phyloP scores from a whole-genome alignment of 2,329 filamentous ascomycete species.

The Pseudogymnoascus sp. region DNA sequence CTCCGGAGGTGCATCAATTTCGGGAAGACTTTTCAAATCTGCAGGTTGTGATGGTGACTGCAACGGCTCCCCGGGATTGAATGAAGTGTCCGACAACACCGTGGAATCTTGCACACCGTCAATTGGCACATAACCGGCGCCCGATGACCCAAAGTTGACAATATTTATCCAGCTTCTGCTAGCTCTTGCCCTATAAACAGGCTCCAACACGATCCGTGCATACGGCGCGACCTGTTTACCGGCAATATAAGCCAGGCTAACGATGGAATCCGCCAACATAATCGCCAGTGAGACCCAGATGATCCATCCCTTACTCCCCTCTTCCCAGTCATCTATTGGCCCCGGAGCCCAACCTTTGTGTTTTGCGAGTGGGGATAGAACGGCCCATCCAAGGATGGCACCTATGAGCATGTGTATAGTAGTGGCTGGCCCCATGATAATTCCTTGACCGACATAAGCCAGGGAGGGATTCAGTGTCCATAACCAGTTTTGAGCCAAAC shows the following conservation, averaged over 20 bases:
- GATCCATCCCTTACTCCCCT: constrained; percentile 95
- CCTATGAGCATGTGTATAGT: constrained; percentile 94
- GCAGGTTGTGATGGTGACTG: background rate
- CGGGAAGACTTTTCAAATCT: constrained; percentile 24
- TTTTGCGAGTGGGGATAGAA: constrained; percentile 86
- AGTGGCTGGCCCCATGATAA: constrained; percentile 96
- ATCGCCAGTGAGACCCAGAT: constrained; percentile 94
- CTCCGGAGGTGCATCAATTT: constrained; percentile 73
- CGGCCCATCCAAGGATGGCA: constrained; percentile 80
- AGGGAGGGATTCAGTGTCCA: constrained; percentile 96
- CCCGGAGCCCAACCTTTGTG: constrained; percentile 82
- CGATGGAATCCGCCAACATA: constrained; percentile 88
- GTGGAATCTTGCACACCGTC: constrained; percentile 14
- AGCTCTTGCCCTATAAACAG: constrained; percentile 19
- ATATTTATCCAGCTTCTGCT: constrained; percentile 26
- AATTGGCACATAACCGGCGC: constrained; percentile 24
- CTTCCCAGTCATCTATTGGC: constrained; percentile 79
- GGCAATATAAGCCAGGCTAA: constrained; percentile 77
- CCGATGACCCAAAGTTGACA: constrained; percentile 14
- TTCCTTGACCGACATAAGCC: constrained; percentile 95
- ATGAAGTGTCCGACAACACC: background rate
- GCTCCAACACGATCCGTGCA: constrained; percentile 33
- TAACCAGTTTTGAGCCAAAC: constrained; percentile 72
- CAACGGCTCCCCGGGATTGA: background rate
- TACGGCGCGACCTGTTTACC: constrained; percentile 53